A percentile compares a stretch with the other conserved stretches of the same genome.
Conservation (phyloP, 75 land plant species). For the Adiantum capillusveneris region DNA sequence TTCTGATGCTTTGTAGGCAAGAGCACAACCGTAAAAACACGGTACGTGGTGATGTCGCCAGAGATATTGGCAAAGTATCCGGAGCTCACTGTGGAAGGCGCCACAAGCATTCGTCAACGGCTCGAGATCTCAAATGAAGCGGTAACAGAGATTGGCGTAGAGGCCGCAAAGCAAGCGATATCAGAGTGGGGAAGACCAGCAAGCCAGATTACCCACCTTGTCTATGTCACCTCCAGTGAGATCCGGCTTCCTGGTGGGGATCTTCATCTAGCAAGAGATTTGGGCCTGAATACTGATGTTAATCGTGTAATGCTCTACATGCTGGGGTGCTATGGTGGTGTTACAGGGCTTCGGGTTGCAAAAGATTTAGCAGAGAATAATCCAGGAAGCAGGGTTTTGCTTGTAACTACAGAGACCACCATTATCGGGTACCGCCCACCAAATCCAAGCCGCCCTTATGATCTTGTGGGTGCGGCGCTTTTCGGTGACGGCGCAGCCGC, state of each 20-base stretch:
- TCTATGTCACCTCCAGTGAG: slow-evolving; percentile 97
- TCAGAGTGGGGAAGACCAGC: slow-evolving; percentile 67
- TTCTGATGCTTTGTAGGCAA: slow-evolving; percentile 63
- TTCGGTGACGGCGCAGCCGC: slow-evolving; percentile 98
- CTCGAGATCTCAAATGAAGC: slow-evolving; percentile 75
- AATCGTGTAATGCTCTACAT: slow-evolving; percentile 71
- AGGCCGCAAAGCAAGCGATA: slow-evolving; percentile 56
- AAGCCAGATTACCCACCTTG: slow-evolving; percentile 83
- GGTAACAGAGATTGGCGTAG: slow-evolving; percentile 79
- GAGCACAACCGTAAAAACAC: slow-evolving; percentile 91
- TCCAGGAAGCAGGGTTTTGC: slow-evolving; percentile 68
- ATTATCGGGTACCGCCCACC: slow-evolving; percentile 83
- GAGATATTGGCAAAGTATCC: slow-evolving; percentile 82
- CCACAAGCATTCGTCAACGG: slow-evolving; percentile 63
- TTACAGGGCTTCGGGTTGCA: slow-evolving; percentile 84
- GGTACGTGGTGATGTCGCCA: slow-evolving; percentile 91
- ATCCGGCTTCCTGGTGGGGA: slow-evolving; percentile 94
- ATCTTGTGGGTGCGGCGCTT: slow-evolving; percentile 92
- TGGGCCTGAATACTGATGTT: slow-evolving; percentile 57
- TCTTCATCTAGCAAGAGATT: slow-evolving; percentile 56
- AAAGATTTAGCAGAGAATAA: slow-evolving; percentile 98
- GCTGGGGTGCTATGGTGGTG: slow-evolving; percentile 95
- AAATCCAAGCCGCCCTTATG: slow-evolving; percentile 73
- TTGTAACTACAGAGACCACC: slow-evolving; percentile 91
- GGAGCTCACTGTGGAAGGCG: slow-evolving; percentile 70